Evolutionary conservation across 495 filamentous ascomycete genomes (phyloP), one percentile per base, ranked within the genome.

Genomic region (Clavariopsis aquatica): DNA sequence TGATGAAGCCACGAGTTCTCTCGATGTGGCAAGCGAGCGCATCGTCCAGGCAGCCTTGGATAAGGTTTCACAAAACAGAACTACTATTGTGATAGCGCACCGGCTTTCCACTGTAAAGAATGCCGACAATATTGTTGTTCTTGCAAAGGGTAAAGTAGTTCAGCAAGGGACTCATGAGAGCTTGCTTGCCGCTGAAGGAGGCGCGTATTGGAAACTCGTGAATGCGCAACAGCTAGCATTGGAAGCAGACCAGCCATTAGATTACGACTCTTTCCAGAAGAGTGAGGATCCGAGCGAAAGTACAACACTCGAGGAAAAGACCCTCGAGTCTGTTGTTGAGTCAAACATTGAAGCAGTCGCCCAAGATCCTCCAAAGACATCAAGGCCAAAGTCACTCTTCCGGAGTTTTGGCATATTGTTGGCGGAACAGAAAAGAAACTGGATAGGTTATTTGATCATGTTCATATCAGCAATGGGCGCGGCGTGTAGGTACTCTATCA

Each of bases 11-110:
- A 75, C 73, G 97, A 76, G 94, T 93, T 93, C 93, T 0, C 81
- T 98, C 20, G 94, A 98, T 74, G 96, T 94, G 52, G 92, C 93
- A 71, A 92, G 89, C 19, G 94, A 98, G 78, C 91, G 90, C 29
- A 89, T 96, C 6, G 93, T 98, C 0, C 94, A 98, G 76, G 90
- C 89, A 43, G 94, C 94, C n/a, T 82, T 98, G 24, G 92, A 96
- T 68, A 87, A 83, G 51, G 93, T 91, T 43, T 83, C 92, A 13
- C 82, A 88, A 66, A 92, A 92, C n/a, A 84, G 94, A 27, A 98
- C 94, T 0, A 97, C 93, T 12, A 95, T 97, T 71, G 88, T 93
- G 9, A 97, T 98, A 71, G 94, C 94, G 26, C 94, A 98, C 75
- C 86, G 94, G 56, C 80, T 98, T 31, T 94, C 91, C 0, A 98